A percentile compares a stretch with the other conserved stretches of the same genome.
These are phyloP conservation scores for Picea sitchensis DNA, from an alignment of 75 land plant genomes.

Conservation along the genomic window DNA sequence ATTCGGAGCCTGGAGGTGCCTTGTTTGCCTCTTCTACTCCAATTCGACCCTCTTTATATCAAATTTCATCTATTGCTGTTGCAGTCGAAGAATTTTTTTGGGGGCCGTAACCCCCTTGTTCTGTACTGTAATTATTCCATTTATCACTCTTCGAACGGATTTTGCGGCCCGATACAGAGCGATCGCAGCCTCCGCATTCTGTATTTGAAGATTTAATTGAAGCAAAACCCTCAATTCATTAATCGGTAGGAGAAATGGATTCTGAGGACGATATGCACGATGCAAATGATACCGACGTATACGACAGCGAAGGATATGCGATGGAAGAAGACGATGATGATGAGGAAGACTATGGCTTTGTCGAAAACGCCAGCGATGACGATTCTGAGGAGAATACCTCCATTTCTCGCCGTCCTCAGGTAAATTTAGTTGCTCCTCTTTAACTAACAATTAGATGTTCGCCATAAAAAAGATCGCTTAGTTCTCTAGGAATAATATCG, in stretches of 20 bases:
- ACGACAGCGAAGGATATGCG: slow-evolving; percentile 38
- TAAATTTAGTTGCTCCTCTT: neutral
- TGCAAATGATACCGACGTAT: slow-evolving; percentile 40
- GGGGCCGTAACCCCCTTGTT: too few species aligned
- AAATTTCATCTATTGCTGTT: too few species aligned
- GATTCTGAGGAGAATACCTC: slow-evolving; percentile 33
- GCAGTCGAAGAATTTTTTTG: too few species aligned
- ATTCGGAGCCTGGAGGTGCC: too few species aligned
- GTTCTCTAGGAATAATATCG: neutral
- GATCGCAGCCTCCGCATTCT: too few species aligned
- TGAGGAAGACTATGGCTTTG: slow-evolving; percentile 35
- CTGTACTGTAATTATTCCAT: too few species aligned
- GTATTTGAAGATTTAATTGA: too few species aligned
- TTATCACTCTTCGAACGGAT: too few species aligned
- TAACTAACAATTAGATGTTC: neutral
- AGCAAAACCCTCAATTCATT: too few species aligned
- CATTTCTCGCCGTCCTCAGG: slow-evolving; percentile 42
- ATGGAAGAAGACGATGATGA: slow-evolving; percentile 31
- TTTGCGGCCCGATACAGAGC: too few species aligned
- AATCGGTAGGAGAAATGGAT: slow-evolving; percentile 24
- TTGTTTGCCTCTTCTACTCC: too few species aligned
- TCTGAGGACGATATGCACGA: slow-evolving; percentile 72
- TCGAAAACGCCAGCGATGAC: slow-evolving; percentile 33
- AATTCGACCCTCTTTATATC: too few species aligned
- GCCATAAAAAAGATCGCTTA: neutral